Base-by-base conservation (phyloP, 2,329 filamentous ascomycete species). In the Cercospora janseana region DNA sequence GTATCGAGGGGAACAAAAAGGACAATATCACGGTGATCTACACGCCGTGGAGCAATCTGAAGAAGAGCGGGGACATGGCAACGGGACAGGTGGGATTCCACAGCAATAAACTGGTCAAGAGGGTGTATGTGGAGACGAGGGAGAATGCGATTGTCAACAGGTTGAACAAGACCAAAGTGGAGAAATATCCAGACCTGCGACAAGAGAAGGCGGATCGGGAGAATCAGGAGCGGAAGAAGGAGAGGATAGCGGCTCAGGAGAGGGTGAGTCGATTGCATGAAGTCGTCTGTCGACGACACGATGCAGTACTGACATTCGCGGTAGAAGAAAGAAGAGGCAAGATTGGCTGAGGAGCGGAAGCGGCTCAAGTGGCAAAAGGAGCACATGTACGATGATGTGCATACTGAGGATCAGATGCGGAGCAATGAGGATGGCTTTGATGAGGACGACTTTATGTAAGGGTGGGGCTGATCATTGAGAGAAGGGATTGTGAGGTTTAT, bases 1-100 rank as follows among this genome's bases (percentile, higher is more conserved):
- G 90, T 51, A 98, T 98, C 63, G 93, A 98, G 76, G 93, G 93
- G 57, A 98, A 98, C 76, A 98, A 98, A 73, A 97, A 96, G 71
- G 92, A 97, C 70, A 97, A 97, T 71, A 77, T 98, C 63, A 95
- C 90, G 12, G 71, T 98, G 65, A 94, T 98, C 65, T 98, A 98
- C 74, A 98, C 93, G 4, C 93, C 93, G 5, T 97, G 93, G 90
- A 87, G 88, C 35, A 98, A 98, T 69, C 79, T 98, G 26, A 87
- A 88, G 68, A 98, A 98, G 68, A 89, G 94, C 66, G 92, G 91
- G 23, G 88, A 86, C 69, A 98, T 98, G 93, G 91, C 88, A 13
- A 85, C 86, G 3, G 93, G 93, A 16, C 93, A 98, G 68, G 93
- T 98, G 46, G 86, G 87, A 57, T 98, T 97, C 76, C 91, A 95